Percentiles rank a stretch among this genome's conserved stretches.
These are phyloP conservation scores for Botrytis paeoniae DNA, from an alignment of 2,329 filamentous ascomycete genomes.

Conservation along the genomic window DNA sequence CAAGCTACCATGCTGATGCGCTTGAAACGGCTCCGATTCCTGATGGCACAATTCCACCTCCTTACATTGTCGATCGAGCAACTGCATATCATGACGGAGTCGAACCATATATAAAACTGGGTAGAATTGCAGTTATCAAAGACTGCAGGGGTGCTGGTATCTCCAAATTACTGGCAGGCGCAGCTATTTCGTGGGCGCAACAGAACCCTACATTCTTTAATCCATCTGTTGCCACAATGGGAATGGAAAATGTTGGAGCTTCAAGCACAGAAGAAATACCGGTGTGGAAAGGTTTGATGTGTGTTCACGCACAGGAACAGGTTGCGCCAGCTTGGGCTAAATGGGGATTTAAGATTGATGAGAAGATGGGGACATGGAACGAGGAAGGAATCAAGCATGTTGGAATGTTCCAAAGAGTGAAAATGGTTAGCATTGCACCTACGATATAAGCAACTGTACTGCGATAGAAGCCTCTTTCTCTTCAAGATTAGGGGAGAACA, in stretches of 20 bases:
- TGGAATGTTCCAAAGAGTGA: constrained; percentile 68
- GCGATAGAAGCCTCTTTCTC: not conserved
- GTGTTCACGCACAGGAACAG: constrained; percentile 74
- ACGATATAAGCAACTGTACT: not conserved
- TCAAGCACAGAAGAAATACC: constrained; percentile 43
- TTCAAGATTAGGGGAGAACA: not conserved
- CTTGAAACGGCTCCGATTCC: constrained; percentile 21
- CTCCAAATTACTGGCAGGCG: constrained; percentile 62
- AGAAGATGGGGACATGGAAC: constrained; percentile 71
- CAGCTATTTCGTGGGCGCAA: constrained; percentile 64
- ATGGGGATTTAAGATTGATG: constrained; percentile 72
- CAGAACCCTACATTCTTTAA: constrained; percentile 57
- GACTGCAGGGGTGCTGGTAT: constrained; percentile 55
- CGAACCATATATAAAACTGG: constrained; percentile 81
- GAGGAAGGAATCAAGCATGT: constrained; percentile 86
- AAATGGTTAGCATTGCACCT: constrained; percentile 32
- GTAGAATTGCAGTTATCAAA: constrained; percentile 68
- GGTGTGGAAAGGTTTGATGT: constrained; percentile 70
- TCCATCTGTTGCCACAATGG: constrained; percentile 42
- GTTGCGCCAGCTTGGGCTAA: constrained; percentile 64
- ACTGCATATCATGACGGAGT: constrained; percentile 56
- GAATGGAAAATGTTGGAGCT: constrained; percentile 45
- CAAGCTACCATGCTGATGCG: constrained; percentile 28
- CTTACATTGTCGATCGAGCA: constrained; percentile 31
- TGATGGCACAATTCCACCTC: constrained; percentile 19